These are phyloP conservation scores for Polytolypa hystricis DNA, from an alignment of 2,329 filamentous ascomycete species.

Conservation along the genomic window DNA sequence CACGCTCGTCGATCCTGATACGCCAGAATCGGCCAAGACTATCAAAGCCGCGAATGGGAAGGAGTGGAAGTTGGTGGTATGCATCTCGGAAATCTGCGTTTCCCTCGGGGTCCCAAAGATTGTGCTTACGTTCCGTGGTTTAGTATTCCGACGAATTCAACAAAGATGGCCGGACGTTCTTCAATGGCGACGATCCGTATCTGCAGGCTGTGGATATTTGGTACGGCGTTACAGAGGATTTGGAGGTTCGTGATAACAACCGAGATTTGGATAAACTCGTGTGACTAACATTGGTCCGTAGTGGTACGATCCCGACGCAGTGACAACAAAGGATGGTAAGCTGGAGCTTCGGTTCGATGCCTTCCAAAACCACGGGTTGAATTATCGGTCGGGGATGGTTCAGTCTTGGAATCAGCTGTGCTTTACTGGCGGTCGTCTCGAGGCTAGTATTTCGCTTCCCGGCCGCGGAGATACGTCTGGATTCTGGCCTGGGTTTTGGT, in stretches of 20 bases:
- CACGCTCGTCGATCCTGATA: conserved; percentile 57
- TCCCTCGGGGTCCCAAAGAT: conserved; percentile 1
- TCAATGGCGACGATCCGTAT: conserved; percentile 58
- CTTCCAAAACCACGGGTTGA: conserved; percentile 52
- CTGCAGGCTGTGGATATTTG: conserved; percentile 58
- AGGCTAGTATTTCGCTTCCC: conserved; percentile 59
- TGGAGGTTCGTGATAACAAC: conserved; percentile 44
- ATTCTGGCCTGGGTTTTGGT: conserved; percentile 68
- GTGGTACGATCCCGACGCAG: conserved; percentile 62
- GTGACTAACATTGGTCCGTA: conserved; percentile 19
- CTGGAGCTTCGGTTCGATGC: conserved; percentile 55
- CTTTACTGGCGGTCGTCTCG: conserved; percentile 59
- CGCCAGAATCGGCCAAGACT: conserved; percentile 45
- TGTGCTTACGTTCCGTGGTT: not conserved
- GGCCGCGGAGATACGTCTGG: conserved; percentile 55
- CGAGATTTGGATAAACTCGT: not conserved
- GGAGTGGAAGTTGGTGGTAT: conserved; percentile 51
- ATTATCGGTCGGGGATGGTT: conserved; percentile 62
- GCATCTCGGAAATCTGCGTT: conserved; percentile 12
- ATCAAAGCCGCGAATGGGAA: conserved; percentile 50
- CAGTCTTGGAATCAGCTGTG: conserved; percentile 65
- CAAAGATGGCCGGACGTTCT: conserved; percentile 55
- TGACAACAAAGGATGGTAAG: conserved; percentile 50
- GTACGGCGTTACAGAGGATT: conserved; percentile 60
- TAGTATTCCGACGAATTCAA: conserved; percentile 65